phyloP scores from a whole-genome alignment of 257 asterid species.

The Solanum pinnatisectum region DNA sequence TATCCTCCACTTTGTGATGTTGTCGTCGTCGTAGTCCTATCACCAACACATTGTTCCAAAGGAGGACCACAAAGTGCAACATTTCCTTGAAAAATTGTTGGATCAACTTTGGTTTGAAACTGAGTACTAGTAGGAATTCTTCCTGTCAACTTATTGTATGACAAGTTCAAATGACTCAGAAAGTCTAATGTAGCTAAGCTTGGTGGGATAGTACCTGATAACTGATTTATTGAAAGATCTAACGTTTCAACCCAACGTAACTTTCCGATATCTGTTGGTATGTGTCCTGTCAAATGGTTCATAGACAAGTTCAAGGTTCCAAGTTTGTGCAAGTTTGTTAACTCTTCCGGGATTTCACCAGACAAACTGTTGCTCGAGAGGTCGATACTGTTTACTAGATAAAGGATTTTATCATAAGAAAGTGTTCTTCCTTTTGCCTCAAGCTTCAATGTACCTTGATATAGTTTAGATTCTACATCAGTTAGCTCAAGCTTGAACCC shows the following conservation, averaged over 20 bases:
- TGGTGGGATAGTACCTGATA: constrained; percentile 22
- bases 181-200: constrained; percentile 16
- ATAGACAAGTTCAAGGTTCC: constrained; percentile 26
- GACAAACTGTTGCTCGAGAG: constrained; percentile 19
- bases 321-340: constrained; percentile 12
- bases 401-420: constrained; percentile 8
- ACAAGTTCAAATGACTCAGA: constrained; percentile 22
- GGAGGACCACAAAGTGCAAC: constrained; percentile 23
- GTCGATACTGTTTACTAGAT: constrained; percentile 28
- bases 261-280: constrained; percentile 10
- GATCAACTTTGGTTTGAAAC: constrained; percentile 16
- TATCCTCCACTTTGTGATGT: not conserved
- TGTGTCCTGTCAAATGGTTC: constrained; percentile 23
- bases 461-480: not conserved
- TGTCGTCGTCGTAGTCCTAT: not conserved
- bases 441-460: constrained; percentile 11
- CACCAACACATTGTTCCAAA: not conserved
- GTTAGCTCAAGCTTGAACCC: constrained; percentile 16
- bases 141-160: constrained; percentile 28
- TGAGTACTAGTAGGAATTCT: constrained; percentile 24
- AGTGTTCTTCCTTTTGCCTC: constrained; percentile 19
- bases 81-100: constrained; percentile 21
- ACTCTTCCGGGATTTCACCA: constrained; percentile 18
- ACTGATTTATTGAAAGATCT: constrained; percentile 17
- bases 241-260: constrained; percentile 16